Evolutionary conservation across 352 stramenopile genomes (phyloP), one percentile per base, ranked within the genome.

Genomic region (Phytophthora sp.): DNA sequence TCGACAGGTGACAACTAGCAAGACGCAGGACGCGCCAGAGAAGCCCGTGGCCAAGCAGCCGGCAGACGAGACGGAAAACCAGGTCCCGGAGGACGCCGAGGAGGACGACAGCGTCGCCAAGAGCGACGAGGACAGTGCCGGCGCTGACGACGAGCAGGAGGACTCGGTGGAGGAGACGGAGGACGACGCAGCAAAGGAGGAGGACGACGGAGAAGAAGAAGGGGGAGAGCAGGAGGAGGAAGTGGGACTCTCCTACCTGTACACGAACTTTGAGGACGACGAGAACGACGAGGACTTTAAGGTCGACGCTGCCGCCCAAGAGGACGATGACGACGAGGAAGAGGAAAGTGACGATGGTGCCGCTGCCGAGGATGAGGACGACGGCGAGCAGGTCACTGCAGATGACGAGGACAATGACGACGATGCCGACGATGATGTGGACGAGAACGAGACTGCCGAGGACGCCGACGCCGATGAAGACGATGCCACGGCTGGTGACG

Each of bases 191-290:
- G 66, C 48, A 11, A 66, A 66, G 4, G 74, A 70, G 23, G 65
- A 69, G 13, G 69, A 69, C 5, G 59, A 62, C 1, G 65, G 60
- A 3, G 60, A 77, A 0, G 54, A 72, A 0, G 70, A 66, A 0
- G 66, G 54, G 11, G 68, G 56, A 5, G 72, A 63, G 5, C 32
- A 70, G 21, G 66, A 72, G 15, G 76, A 82, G 41, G 70, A 88
- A 61, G 77, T 88, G 38, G 81, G 78, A 49, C 62, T 90, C 46
- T 77, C 78, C 21, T 88, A 85, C 45, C 58, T 90, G 49, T 90
- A 90, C 62, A 82, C 74, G 17, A 88, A 79, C 58, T 83, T 90
- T 62, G 79, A 88, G 32, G 72, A 74, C 39, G 72, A 80, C 46
- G 72, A 80, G 5, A 67, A 80, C 27, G 72, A 80, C 41, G 72